Evolutionary conservation across 352 stramenopile genomes (phyloP).

Genomic region (Globisporangium alternatum): DNA sequence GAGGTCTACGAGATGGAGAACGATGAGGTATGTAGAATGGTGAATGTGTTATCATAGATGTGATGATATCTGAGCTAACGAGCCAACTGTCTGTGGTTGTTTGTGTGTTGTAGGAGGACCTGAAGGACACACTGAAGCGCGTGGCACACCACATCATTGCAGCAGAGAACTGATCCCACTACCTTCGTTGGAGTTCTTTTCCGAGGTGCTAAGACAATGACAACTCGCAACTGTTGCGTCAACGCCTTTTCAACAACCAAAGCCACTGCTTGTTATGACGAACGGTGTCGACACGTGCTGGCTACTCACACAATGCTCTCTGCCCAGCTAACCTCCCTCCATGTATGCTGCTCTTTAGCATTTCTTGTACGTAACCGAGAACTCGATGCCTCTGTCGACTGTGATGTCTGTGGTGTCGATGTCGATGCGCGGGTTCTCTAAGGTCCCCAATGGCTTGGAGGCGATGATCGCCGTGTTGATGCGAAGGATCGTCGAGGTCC

Average conservation of each 20-base stretch:
- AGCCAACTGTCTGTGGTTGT: slow-evolving; percentile 4
- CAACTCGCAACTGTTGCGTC: too few species aligned
- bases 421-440: slow-evolving; percentile 17
- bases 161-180: neutral
- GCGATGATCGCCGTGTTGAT: slow-evolving; percentile 31
- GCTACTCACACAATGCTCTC: neutral
- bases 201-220: neutral
- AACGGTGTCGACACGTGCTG: too few species aligned
- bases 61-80: too few species aligned
- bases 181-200: neutral
- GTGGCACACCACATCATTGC: slow-evolving; percentile 33
- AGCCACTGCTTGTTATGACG: too few species aligned
- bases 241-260: too few species aligned
- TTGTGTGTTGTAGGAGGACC: slow-evolving; percentile 27
- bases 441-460: slow-evolving; percentile 1
- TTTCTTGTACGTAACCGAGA: slow-evolving; percentile 26
- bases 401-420: slow-evolving; percentile 32
- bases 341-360: slow-evolving; percentile 6
- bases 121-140: slow-evolving; percentile 51
- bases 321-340: neutral
- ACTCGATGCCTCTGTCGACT: slow-evolving; percentile 25
- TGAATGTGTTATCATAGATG: neutral
- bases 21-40: slow-evolving; percentile 31
- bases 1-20: slow-evolving; percentile 38
- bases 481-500: slow-evolving; percentile 25